Evolutionary conservation across 208 protist species (phyloP).

Genomic region (Crithidia brevicula): DNA sequence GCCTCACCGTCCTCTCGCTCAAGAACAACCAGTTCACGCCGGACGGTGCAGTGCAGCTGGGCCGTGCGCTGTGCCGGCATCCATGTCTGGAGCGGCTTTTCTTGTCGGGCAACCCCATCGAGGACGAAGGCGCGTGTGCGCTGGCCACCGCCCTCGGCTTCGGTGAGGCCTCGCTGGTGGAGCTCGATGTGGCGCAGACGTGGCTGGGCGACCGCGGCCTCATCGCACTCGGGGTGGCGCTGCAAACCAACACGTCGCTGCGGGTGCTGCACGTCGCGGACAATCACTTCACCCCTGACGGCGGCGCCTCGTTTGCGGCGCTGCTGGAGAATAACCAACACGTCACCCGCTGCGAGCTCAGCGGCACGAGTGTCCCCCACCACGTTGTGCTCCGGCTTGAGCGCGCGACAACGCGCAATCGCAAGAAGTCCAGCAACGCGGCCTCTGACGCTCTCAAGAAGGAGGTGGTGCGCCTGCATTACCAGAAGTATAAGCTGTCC

Average conservation of each 20-base stretch:
- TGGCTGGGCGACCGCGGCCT: slow-evolving; percentile 83
- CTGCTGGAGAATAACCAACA: slow-evolving; percentile 73
- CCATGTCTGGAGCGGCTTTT: slow-evolving; percentile 53
- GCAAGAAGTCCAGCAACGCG: slow-evolving; percentile 40
- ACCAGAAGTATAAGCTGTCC: slow-evolving; percentile 89
- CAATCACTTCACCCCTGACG: slow-evolving; percentile 87
- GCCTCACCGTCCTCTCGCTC: slow-evolving; percentile 61
- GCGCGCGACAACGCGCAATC: slow-evolving; percentile 62
- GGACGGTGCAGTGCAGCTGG: slow-evolving; percentile 64
- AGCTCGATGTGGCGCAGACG: slow-evolving; percentile 70
- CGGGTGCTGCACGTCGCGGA: slow-evolving; percentile 63
- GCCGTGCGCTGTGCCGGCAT: slow-evolving; percentile 66
- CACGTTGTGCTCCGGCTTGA: slow-evolving; percentile 64
- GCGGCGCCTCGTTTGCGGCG: slow-evolving; percentile 71
- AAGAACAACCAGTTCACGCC: slow-evolving; percentile 61
- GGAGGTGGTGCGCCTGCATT: slow-evolving; percentile 86
- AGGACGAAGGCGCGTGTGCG: slow-evolving; percentile 82
- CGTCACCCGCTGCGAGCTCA: slow-evolving; percentile 56
- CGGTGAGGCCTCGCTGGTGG: slow-evolving; percentile 38
- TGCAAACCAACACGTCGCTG: slow-evolving; percentile 71
- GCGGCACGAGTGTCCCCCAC: slow-evolving; percentile 74
- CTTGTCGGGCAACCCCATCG: slow-evolving; percentile 68
- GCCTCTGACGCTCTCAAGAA: slow-evolving; percentile 73
- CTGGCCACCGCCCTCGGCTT: slow-evolving; percentile 64
- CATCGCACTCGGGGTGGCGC: slow-evolving; percentile 84